Evolutionary conservation across 2,329 filamentous ascomycete species (phyloP).

Genomic region (Macrophomina pseudophaseolina): DNA sequence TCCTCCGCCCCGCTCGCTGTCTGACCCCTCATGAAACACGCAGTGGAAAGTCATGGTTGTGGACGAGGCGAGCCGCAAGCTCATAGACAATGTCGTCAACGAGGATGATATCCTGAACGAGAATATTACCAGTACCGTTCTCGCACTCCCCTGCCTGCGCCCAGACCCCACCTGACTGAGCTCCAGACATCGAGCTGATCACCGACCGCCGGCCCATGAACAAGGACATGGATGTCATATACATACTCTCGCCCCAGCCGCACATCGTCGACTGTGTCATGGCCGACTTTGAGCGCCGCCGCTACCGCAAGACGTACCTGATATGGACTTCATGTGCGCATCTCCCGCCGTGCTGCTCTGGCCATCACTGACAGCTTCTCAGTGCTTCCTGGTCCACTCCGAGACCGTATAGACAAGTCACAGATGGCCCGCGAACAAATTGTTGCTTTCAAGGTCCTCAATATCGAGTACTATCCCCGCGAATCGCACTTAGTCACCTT

Average conservation of each 20-base stretch:
- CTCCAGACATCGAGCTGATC: slow-evolving; percentile 87
- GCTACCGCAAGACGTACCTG: slow-evolving; percentile 79
- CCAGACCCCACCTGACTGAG: slow-evolving; percentile 36
- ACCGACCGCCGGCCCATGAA: slow-evolving; percentile 84
- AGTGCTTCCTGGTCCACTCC: slow-evolving; percentile 71
- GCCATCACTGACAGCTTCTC: slow-evolving; percentile 35
- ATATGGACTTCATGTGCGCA: slow-evolving; percentile 76
- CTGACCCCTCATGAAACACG: slow-evolving; percentile 28
- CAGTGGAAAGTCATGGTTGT: slow-evolving; percentile 98
- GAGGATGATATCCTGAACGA: slow-evolving; percentile 97
- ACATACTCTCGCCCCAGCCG: slow-evolving; percentile 82
- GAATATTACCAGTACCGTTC: slow-evolving; percentile 82
- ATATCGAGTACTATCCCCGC: slow-evolving; percentile 86
- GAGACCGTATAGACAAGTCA: slow-evolving; percentile 75
- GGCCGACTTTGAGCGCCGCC: slow-evolving; percentile 83
- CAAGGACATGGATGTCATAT: slow-evolving; percentile 91
- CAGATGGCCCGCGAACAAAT: slow-evolving; percentile 73
- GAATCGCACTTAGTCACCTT: slow-evolving; percentile 93
- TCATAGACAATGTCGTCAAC: slow-evolving; percentile 88
- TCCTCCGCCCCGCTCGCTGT: slow-evolving; percentile 26
- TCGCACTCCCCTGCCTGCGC: slow-evolving; percentile 6
- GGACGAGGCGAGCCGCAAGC: slow-evolving; percentile 80
- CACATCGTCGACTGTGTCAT: slow-evolving; percentile 94
- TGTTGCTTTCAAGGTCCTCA: slow-evolving; percentile 79
- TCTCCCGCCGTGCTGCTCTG: background rate